Evolutionary conservation across 257 asterid species (phyloP).

Genomic region (Rhazya stricta): DNA sequence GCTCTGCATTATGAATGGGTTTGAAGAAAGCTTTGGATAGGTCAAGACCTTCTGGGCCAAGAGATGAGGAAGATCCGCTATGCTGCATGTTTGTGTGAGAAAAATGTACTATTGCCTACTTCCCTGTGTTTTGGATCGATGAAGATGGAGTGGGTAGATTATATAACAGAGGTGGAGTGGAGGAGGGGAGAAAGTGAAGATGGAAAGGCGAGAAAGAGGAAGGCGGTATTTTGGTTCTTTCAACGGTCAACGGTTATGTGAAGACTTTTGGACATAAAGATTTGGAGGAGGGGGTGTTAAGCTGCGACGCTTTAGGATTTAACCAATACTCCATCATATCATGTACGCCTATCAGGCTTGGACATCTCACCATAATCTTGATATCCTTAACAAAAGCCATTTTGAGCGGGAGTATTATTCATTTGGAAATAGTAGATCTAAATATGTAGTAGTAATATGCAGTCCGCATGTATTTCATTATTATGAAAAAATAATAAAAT

Average conservation of each 20-base stretch:
- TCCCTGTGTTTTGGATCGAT: neutral
- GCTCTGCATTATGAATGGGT: constrained; percentile 39
- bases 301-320: neutral
- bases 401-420: too few species aligned
- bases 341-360: neutral
- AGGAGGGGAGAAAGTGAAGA: neutral
- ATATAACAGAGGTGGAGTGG: constrained; percentile 10
- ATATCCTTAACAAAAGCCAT: too few species aligned
- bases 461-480: too few species aligned
- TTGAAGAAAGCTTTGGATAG: constrained; percentile 53
- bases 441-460: too few species aligned
- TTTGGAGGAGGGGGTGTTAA: neutral
- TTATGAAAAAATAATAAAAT: too few species aligned
- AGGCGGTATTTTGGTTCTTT: neutral
- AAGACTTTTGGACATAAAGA: neutral
- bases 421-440: too few species aligned
- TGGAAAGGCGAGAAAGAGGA: neutral
- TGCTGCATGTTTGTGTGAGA: constrained; percentile 35
- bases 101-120: neutral
- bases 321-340: neutral
- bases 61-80: constrained; percentile 46
- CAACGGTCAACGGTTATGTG: constrained; percentile 21
- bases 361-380: too few species aligned
- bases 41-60: constrained; percentile 82
- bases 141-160: neutral